phyloP scores from a whole-genome alignment of 768 basidiomycete genomes.

The Russula foetens region DNA sequence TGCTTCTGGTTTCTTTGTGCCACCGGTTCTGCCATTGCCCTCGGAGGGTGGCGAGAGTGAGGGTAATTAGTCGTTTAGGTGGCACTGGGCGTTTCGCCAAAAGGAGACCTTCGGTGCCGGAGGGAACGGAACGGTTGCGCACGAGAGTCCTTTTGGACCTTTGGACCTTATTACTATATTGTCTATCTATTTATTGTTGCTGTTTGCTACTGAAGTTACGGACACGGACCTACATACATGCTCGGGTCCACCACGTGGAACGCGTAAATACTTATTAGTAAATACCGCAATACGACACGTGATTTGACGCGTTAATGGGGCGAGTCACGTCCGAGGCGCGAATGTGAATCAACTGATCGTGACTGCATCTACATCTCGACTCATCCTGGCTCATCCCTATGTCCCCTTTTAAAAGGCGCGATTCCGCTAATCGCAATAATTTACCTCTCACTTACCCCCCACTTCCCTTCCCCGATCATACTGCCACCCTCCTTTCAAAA shows the following conservation, averaged over 20 bases:
- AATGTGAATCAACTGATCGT: no score
- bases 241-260: not conserved
- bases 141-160: no score
- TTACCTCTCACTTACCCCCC: not conserved
- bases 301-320: slow-evolving; percentile 4
- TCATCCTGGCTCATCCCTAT: slow-evolving; percentile 3
- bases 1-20: slow-evolving; percentile 68
- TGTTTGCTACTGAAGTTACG: not conserved
- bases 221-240: no score
- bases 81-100: not conserved
- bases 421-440: not conserved
- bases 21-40: slow-evolving; percentile 5
- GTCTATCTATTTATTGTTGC: not conserved
- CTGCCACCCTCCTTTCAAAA: not conserved
- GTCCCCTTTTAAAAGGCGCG: not conserved
- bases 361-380: not conserved
- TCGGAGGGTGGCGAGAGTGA: not conserved
- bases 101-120: not conserved
- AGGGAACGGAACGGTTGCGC: not conserved
- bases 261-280: not conserved
- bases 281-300: not conserved
- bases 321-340: slow-evolving; percentile 1
- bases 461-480: not conserved
- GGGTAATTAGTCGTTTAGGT: not conserved
- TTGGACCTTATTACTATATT: no score